Percentiles rank a stretch among this genome's conserved stretches.
phyloP scores from a whole-genome alignment of 208 protist genomes.

The Borovskyia barvae region DNA sequence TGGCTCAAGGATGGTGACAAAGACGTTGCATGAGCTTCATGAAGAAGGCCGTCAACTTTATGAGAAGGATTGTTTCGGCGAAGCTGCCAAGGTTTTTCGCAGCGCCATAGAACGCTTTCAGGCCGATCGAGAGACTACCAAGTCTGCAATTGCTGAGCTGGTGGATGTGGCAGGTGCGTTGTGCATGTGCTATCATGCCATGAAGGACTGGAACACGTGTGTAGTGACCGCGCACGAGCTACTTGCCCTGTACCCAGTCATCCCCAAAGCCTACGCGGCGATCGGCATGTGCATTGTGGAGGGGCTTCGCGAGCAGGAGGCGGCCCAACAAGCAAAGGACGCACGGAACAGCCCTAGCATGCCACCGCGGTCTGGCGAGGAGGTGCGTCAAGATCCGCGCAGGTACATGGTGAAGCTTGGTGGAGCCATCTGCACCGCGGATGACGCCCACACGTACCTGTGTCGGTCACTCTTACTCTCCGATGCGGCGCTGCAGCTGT shows the following conservation, averaged over 20 bases:
- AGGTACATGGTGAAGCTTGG: conserved; percentile 39
- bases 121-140: conserved; percentile 18
- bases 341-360: not conserved
- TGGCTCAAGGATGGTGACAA: conserved; percentile 1
- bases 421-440: conserved; percentile 33
- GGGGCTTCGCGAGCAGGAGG: conserved; percentile 26
- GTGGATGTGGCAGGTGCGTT: conserved; percentile 44
- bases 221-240: conserved; percentile 35
- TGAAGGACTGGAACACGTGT: conserved; percentile 25
- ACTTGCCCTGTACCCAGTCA: conserved; percentile 39
- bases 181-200: conserved; percentile 34
- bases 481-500: conserved; percentile 25
- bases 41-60: conserved; percentile 31
- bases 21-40: conserved; percentile 16
- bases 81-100: conserved; percentile 26
- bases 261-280: conserved; percentile 45
- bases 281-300: conserved; percentile 59
- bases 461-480: conserved; percentile 36
- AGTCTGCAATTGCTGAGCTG: conserved; percentile 35
- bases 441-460: conserved; percentile 50
- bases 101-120: conserved; percentile 30
- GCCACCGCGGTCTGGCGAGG: conserved; percentile 22
- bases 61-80: conserved; percentile 11
- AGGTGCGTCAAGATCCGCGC: conserved; percentile 24
- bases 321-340: conserved; percentile 14